Base-by-base conservation (phyloP, 306 rosid genomes). In the Rosa chinensis region DNA sequence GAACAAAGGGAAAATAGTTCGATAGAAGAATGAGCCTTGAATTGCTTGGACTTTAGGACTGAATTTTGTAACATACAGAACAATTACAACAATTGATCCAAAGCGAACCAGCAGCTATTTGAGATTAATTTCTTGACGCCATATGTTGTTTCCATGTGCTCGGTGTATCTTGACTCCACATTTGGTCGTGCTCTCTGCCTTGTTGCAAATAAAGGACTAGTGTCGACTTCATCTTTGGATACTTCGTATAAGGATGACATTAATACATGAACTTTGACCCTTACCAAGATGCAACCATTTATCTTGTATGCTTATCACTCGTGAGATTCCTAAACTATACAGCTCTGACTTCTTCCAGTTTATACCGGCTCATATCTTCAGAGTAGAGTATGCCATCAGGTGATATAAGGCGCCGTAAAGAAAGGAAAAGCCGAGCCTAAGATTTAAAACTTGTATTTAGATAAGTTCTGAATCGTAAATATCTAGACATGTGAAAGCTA, bases 351-450 rank as follows among this genome's bases (percentile, higher is more conserved):
- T 78, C 75, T 77, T 74, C 85, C 44, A 28, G 28, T 50, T 81
- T 37, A 55, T 62, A 42, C 23, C 35, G 76, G 67, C 66, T 78
- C 37, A 11, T 16, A 32, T 81, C 83, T 42, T 72, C 72, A n/a
- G 81, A 61, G 77, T 79, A 72, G n/a, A 84, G 80, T 48, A 84
- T 61, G 72, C 85, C 85, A 43, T 78, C 16, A 4, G 83, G 82
- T 17, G 85, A 84, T 35, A 79, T 47, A 73, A 81, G 48, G 12
- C 88, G 88, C 9, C 47, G 66, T 20, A 81, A 13, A 37, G 87
- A 71, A 12, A 62, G 78, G 35, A 78, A 25, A 74, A 84, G 66
- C 58, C 88, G 83, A 53, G 83, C 80, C 88, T 84, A 42, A 7
- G 12, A 77, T 45, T 35, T n/a, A 77, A 18, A 48, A 10, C 23